phyloP scores from a whole-genome alignment of 1,139 yeast species.

The Sugiyamaella grinbergsii region DNA sequence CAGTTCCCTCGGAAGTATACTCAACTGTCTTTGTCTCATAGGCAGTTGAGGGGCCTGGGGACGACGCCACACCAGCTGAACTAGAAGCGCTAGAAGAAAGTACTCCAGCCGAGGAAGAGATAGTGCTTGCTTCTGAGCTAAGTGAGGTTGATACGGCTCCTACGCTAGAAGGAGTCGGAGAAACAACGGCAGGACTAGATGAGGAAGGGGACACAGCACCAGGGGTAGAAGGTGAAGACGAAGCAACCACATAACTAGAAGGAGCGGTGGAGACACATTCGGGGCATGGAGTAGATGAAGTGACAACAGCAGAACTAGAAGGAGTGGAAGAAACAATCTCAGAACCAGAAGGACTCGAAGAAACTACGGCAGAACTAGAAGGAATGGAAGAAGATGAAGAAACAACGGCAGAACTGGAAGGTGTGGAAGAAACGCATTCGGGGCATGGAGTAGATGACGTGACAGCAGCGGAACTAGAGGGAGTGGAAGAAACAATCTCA shows the following conservation, averaged over 20 bases:
- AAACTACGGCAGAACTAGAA: no score
- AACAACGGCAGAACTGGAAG: no score
- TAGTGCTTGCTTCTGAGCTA: slow-evolving; percentile 20
- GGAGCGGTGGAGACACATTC: slow-evolving; percentile 1
- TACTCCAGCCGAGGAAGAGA: slow-evolving; percentile 10
- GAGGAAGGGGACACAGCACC: background rate
- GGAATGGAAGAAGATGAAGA: slow-evolving; percentile 6
- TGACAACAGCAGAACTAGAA: slow-evolving; percentile 16
- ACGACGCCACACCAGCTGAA: slow-evolving; percentile 7
- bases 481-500: no score
- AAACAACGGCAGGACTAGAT: background rate
- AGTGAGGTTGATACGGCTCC: slow-evolving; percentile 13
- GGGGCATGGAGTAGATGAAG: background rate
- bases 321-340: slow-evolving; percentile 8
- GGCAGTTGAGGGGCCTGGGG: background rate
- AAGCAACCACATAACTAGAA: slow-evolving; percentile 15
- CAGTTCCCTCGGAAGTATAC: slow-evolving; percentile 17
- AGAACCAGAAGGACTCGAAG: no score
- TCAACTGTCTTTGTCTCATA: slow-evolving; percentile 10
- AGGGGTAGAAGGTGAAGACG: slow-evolving; percentile 13
- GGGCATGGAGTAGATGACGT: no score
- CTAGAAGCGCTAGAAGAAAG: slow-evolving; percentile 8
- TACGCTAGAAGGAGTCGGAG: slow-evolving; percentile 12
- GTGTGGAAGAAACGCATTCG: no score
- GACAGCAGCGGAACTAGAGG: no score